Percentiles rank a stretch among this genome's conserved stretches.
phyloP scores from a whole-genome alignment of 495 filamentous ascomycete genomes.

The Penicillium dipodomyicola region DNA sequence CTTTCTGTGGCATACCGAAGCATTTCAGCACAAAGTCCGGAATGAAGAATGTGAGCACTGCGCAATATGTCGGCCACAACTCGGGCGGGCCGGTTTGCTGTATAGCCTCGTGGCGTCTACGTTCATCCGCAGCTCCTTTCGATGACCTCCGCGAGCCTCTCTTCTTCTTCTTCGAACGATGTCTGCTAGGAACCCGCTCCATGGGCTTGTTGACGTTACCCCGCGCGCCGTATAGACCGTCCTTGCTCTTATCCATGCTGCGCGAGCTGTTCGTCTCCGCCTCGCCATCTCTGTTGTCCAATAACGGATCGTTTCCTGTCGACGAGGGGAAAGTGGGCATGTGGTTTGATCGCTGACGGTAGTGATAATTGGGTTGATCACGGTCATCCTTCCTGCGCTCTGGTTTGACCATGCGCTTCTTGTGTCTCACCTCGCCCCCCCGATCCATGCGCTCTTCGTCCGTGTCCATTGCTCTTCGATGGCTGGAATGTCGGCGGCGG shows the following conservation, averaged over 20 bases:
- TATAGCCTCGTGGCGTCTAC: constrained; percentile 59
- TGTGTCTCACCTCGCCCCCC: constrained; percentile 51
- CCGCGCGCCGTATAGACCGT: constrained; percentile 35
- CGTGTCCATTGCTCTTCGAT: constrained; percentile 31
- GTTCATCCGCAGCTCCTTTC: constrained; percentile 55
- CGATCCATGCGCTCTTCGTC: constrained; percentile 41
- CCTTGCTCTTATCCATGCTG: constrained; percentile 50
- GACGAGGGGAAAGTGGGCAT: constrained; percentile 86
- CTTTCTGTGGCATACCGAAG: constrained; percentile 83
- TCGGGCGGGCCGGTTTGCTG: constrained; percentile 76
- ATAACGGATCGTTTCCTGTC: constrained; percentile 84
- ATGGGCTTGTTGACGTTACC: constrained; percentile 49
- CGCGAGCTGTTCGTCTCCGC: constrained; percentile 54
- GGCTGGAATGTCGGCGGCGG: constrained; percentile 37
- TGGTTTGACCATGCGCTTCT: constrained; percentile 81
- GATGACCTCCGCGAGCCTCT: constrained; percentile 52
- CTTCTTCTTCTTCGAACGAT: constrained; percentile 45
- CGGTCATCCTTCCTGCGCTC: constrained; percentile 78
- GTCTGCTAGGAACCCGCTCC: constrained; percentile 45
- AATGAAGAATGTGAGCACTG: constrained; percentile 89
- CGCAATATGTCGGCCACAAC: constrained; percentile 94
- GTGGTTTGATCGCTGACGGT: constrained; percentile 72
- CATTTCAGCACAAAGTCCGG: constrained; percentile 81
- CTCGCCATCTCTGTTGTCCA: constrained; percentile 63
- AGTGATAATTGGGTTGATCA: constrained; percentile 92